Base-by-base conservation (phyloP, 148 eudicot species). In the Mesembryanthemum crystallinum region DNA sequence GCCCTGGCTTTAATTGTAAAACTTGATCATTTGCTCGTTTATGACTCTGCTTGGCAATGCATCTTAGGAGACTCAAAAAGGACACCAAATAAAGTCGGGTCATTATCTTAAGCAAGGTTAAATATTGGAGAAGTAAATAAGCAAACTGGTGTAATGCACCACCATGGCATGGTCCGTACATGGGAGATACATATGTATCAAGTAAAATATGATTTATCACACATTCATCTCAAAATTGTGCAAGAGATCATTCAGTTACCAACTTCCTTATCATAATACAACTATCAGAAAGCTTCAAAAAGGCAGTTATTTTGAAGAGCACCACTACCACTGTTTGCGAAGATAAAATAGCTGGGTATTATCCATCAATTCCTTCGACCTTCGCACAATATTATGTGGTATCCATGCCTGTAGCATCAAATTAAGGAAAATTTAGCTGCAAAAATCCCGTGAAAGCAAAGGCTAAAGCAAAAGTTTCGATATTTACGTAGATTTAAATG, bases 401-500 rank as follows among this genome's bases (percentile, higher is more conserved):
- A 92, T 43, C 97, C 97, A 85, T 92, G 95, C 66, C 95, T 92
- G 91, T 71, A 79, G 23, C 64, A 81, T 54, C 67, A 81, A 76
- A 74, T 25, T 62, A 78, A 28, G 75, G 39, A 13, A 18, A 64
- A 27, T 49, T 35, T 61, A 76, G 67, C 18, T 13, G 28, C 61
- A 30, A 27, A 29, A 30, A 65, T 8, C 35, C 1, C 29, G 42
- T 37, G 24, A 17, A 73, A 52, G 59, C 15, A 13, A 57, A 0
- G 15, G 27, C 13, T 69, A 25, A 9, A 29, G 28, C 30, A 64
- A 51, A 74, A 67, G 43, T 72, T 58, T 12, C 21, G 75, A 61
- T 52, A 59, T 87, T 58, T 83, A 95, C 98, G 98, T 95, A 32
- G 99, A 95, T 81, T 95, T 95, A 66, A 95, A 95, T 7, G 98